Base-by-base conservation (phyloP, 1,284 basidiomycete genomes). In the Puccinia novopanici region DNA sequence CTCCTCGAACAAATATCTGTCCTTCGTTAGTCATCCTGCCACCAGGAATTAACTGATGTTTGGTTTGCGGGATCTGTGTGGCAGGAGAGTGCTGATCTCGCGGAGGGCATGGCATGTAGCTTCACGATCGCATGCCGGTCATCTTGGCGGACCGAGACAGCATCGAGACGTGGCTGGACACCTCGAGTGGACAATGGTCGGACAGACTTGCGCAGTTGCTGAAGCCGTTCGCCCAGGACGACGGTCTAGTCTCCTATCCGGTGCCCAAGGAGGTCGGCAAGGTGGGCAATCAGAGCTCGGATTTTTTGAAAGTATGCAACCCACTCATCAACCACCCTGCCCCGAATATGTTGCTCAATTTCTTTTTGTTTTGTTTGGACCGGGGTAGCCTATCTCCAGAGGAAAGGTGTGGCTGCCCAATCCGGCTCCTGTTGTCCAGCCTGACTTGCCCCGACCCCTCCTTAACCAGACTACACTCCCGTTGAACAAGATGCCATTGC, bases 121-220 rank as follows among this genome's bases (percentile, higher is more conserved):
- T 96, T 45, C 95, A 98, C 85, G 93, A 96, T 84, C 90, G 95
- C 22, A 95, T 96, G 87, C 95, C 95, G 3, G 92, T 95, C 73
- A 92, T 98, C 72, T 89, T 98, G 2, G 88, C 90, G 1, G 88
- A 88, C 0, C 84, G 87, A 65, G 88, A 90, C 4, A 90, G 92
- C 8, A 87, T 95, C 54, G 84, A 88, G 15, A 85, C 86, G 30
- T 98, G 95, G 95, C 89, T 98, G 13, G 92, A 95, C 84, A 91
- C 90, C 15, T 89, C 88, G 12, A 88, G 89, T 1, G 88, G 88
- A 72, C 86, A 84, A 30, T 94, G 91, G 93, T 88, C 89, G 15
- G 88, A 89, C 48, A 84, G 83, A 80, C 88, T 92, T 40, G 89
- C 86, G 55, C 88, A 89, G 59, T 85, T 98, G 24, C 88, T 96